A percentile compares a stretch with the other conserved stretches of the same genome.
These are phyloP conservation scores for Pleurotus sapidus DNA, from an alignment of 768 basidiomycete species.

Conservation along the genomic window DNA sequence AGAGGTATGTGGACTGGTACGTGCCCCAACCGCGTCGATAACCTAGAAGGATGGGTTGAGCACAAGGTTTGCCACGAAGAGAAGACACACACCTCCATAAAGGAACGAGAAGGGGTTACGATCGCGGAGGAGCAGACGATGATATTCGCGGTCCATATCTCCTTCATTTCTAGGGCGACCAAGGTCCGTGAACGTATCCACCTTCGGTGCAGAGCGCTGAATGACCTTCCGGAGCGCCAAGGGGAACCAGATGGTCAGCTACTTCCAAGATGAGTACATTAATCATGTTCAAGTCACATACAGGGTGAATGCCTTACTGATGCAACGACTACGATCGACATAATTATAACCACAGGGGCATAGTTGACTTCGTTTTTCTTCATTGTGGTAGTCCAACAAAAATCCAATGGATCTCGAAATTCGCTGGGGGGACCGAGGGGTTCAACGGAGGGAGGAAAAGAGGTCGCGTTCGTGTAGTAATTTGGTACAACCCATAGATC, in stretches of 20 bases:
- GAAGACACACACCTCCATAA: constrained; percentile 53
- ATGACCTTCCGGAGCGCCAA: constrained; percentile 58
- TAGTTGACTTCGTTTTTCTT: constrained; percentile 64
- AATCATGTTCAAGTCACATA: too few relatives aligned
- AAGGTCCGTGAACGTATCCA: constrained; percentile 70
- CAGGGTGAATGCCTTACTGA: constrained; percentile 36
- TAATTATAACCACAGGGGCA: constrained; percentile 59
- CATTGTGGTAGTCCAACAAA: constrained; percentile 83
- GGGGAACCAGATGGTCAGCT: constrained; percentile 75
- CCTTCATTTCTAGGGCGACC: constrained; percentile 52
- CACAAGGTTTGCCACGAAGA: constrained; percentile 2
- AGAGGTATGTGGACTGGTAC: constrained; percentile 62
- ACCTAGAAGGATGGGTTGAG: constrained; percentile 31
- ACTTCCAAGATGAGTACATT: background rate
- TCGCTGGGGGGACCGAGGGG: constrained; percentile 55
- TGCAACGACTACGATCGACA: constrained; percentile 48
- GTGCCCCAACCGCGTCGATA: constrained; percentile 70
- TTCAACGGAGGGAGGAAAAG: constrained; percentile 42
- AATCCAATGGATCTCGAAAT: constrained; percentile 63
- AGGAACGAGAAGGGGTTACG: constrained; percentile 68
- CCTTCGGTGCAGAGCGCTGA: constrained; percentile 52
- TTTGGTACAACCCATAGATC: constrained; percentile 75
- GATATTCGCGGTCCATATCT: constrained; percentile 71
- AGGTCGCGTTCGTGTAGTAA: constrained; percentile 59
- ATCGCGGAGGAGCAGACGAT: constrained; percentile 61